Conservation (phyloP, 176 grass and related monocot species). For the Chloris gayana region DNA sequence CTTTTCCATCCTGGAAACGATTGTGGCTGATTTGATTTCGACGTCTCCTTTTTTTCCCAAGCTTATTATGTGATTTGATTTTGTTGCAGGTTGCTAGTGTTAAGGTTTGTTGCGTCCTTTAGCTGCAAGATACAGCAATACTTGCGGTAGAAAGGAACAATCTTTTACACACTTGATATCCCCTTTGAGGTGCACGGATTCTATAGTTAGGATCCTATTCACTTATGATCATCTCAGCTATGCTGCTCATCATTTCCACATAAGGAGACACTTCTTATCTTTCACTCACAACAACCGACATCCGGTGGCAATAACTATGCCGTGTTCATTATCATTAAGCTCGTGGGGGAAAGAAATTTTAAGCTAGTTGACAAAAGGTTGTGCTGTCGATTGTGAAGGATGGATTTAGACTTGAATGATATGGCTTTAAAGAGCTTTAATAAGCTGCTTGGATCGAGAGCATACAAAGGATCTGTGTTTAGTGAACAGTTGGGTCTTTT, state of each 20-base stretch:
- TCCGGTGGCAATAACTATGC: neutral
- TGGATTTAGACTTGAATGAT: neutral
- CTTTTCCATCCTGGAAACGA: neutral
- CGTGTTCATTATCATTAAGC: neutral
- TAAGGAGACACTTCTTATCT: neutral
- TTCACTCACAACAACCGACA: neutral
- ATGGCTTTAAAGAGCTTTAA: neutral
- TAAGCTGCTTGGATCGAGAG: neutral
- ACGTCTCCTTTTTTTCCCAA: neutral
- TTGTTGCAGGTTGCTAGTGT: neutral
- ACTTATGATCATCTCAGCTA: neutral
- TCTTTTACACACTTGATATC: neutral
- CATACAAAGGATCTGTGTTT: neutral
- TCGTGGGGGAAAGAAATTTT: neutral
- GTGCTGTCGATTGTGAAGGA: neutral
- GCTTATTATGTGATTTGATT: neutral
- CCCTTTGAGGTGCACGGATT: neutral
- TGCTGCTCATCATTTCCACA: neutral
- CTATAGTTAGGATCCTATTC: no score
- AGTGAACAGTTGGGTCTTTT: neutral
- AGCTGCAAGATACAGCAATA: neutral
- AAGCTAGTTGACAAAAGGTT: neutral
- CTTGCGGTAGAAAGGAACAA: neutral
- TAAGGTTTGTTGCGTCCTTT: neutral
- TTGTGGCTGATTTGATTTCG: neutral